Percentiles rank a stretch among this genome's conserved stretches.
These are phyloP conservation scores for Kalanchoe fedtschenkoi DNA, from an alignment of 164 flowering plant species.

Conservation along the genomic window DNA sequence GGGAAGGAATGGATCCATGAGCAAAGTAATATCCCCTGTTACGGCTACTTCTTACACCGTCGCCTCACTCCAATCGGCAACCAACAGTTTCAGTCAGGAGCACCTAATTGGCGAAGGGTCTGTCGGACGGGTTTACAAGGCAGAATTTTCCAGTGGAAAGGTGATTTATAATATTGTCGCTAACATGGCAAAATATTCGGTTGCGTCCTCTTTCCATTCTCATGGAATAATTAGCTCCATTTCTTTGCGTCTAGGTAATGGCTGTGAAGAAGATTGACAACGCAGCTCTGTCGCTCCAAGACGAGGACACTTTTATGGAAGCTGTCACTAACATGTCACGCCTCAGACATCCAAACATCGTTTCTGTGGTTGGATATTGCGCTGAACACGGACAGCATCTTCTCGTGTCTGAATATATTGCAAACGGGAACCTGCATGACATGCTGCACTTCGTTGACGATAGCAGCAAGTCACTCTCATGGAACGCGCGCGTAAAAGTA, in stretches of 20 bases:
- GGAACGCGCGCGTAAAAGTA: constrained; percentile 85
- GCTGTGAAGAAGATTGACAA: constrained; percentile 86
- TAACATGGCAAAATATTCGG: neutral
- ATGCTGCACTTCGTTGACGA: constrained; percentile 78
- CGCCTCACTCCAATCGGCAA: constrained; percentile 74
- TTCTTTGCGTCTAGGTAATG: constrained; percentile 32
- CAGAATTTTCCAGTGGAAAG: constrained; percentile 85
- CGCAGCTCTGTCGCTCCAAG: constrained; percentile 82
- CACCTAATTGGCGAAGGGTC: constrained; percentile 90
- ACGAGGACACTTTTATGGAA: constrained; percentile 85
- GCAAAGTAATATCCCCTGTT: constrained; percentile 57
- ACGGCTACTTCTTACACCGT: constrained; percentile 79
- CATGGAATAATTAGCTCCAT: neutral
- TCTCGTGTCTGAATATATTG: constrained; percentile 67
- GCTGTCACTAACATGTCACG: constrained; percentile 90
- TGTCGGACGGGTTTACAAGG: constrained; percentile 95
- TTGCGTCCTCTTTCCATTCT: neutral
- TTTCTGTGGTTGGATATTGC: constrained; percentile 68
- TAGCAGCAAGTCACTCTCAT: constrained; percentile 50
- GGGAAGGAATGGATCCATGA: constrained; percentile 51
- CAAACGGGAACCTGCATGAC: constrained; percentile 75
- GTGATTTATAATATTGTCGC: constrained; percentile 20
- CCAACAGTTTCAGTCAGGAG: constrained; percentile 85
- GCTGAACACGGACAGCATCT: constrained; percentile 92
- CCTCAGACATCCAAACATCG: constrained; percentile 77